A percentile compares a stretch with the other conserved stretches of the same genome.
These are phyloP conservation scores for Meyerozyma sp. DNA, from an alignment of 1,139 yeast genomes.

Conservation along the genomic window DNA sequence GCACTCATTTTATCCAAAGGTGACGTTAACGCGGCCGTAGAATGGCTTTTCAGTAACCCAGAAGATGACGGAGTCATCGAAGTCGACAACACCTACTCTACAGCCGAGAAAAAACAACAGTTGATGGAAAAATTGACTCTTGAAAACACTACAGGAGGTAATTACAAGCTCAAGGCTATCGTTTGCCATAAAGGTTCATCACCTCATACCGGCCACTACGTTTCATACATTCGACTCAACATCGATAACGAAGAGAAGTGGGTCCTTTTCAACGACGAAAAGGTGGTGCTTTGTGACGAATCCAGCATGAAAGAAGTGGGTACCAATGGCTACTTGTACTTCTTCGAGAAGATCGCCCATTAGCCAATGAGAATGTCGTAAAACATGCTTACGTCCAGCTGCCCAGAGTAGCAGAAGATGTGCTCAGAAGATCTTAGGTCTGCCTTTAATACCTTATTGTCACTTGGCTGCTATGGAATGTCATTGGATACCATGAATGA, in stretches of 20 bases:
- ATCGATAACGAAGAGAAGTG: slow-evolving; percentile 48
- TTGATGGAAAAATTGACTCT: slow-evolving; percentile 14
- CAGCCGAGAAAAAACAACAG: slow-evolving; percentile 17
- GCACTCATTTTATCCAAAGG: slow-evolving; percentile 58
- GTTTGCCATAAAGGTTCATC: slow-evolving; percentile 94
- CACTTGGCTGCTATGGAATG: too few species aligned
- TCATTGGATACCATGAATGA: too few species aligned
- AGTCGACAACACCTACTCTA: slow-evolving; percentile 9
- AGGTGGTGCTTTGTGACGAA: slow-evolving; percentile 71
- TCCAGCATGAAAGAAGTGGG: slow-evolving; percentile 57
- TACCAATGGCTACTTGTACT: slow-evolving; percentile 58
- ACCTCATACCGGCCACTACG: slow-evolving; percentile 95
- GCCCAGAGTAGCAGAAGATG: too few species aligned
- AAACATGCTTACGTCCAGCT: not conserved
- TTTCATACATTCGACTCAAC: slow-evolving; percentile 58
- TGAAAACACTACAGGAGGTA: slow-evolving; percentile 8
- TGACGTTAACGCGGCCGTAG: slow-evolving; percentile 74
- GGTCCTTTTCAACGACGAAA: slow-evolving; percentile 91
- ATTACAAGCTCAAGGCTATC: slow-evolving; percentile 62
- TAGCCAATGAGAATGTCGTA: not conserved
- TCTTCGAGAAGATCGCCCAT: slow-evolving; percentile 24
- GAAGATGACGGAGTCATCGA: slow-evolving; percentile 52
- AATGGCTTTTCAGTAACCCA: slow-evolving; percentile 81
- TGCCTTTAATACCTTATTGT: too few species aligned
- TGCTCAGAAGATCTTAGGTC: too few species aligned